Base-by-base conservation (phyloP, 2,329 filamentous ascomycete genomes). In the Clarireedia hainanense region DNA sequence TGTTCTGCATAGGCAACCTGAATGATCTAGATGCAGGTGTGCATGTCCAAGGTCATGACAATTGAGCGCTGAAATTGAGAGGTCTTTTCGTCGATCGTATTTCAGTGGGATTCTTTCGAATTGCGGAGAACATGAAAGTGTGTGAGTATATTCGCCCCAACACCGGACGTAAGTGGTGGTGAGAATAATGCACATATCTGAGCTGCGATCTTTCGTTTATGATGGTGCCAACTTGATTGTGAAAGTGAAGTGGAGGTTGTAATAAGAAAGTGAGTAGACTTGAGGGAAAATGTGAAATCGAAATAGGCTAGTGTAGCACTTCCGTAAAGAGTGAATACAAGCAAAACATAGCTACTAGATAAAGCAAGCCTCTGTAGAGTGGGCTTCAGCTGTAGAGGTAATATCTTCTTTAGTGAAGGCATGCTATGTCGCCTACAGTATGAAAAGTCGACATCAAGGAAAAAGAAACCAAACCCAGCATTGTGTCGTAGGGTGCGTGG, bases 1-100 rank as follows among this genome's bases (percentile, higher is more conserved):
- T 7, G 20, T 45, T 36, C 50, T 55, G 37, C 52, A 55, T 40
- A 36, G 12, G 20, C 52, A 55, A 26, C 27, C 50, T 4, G 26
- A 20, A 27, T 34, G 20, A 9, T 24, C 20, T 10, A 50, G 3
- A 5, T 55, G 27, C 20, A 55, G 34, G 42, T 55, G 52, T 34
- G 49, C 52, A 3, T 45, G 36, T 27, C 50, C 36, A 2, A 55
- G 40, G 20, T 50, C 30, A 14, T 36, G n/a, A 20, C 52, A 55
- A 26, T 15, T 47, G 26, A 6, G 20, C 6, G 43, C 43, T 15
- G n/a, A 26, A 15, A 14, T 24, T 15, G 23, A 15, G 23, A 12
- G 14, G 23, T 43, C 15, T 17, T 15, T 6, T 15, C 9, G 9
- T 27, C 23, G 20, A 24, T n/a, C 23, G 43, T 14, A 12, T n/a